Base-by-base conservation (phyloP, 1,284 basidiomycete genomes). In the Cystobasidiaceae sp. region DNA sequence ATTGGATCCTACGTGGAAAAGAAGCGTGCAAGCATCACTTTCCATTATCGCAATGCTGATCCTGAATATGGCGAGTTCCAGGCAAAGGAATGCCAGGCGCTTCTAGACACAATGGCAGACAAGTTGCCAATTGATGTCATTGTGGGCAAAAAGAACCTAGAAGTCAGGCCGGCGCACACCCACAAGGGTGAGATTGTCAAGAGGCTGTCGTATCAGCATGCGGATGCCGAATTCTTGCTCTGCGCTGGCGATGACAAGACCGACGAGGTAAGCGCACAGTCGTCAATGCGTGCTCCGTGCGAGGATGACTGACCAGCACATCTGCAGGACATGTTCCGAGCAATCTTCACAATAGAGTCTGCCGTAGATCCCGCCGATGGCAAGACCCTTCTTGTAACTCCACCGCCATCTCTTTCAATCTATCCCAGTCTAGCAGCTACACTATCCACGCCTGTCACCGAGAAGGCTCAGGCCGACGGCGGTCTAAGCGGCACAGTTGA, bases 181-280 rank as follows among this genome's bases (percentile, higher is more conserved):
- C 97, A 98, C 82, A 70, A 68, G 84, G 94, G 94, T 65, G 94
- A 97, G 80, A 97, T 97, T 73, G 93, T 97, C 72, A 92, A 93
- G 80, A 82, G 93, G 49, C 86, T 97, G 64, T 76, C 97, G 67
- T 97, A 93, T 82, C 81, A 86, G 75, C 87, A 97, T 80, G 87
- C 92, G 1, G 91, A 96, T 70, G 87, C 89, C 50, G 90, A 96
- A 76, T 94, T 97, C 76, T 83, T 97, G 74, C 93, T 97, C 79
- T 97, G 94, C 76, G 93, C 91, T 0, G 94, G 94, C 56, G 94
- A 97, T 75, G 94, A 97, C 81, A 97, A 97, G 84, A 90, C 90
- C 61, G 67, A 81, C 74, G 67, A 73, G 48, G 28, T 58, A 25
- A 55, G 55, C n/a, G n/a, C n/a, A 2, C 13, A 5, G 3, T 46